Evolutionary conservation across 2,329 filamentous ascomycete species (phyloP), one percentile per base, ranked within the genome.

Genomic region (Cladosporium sp.): DNA sequence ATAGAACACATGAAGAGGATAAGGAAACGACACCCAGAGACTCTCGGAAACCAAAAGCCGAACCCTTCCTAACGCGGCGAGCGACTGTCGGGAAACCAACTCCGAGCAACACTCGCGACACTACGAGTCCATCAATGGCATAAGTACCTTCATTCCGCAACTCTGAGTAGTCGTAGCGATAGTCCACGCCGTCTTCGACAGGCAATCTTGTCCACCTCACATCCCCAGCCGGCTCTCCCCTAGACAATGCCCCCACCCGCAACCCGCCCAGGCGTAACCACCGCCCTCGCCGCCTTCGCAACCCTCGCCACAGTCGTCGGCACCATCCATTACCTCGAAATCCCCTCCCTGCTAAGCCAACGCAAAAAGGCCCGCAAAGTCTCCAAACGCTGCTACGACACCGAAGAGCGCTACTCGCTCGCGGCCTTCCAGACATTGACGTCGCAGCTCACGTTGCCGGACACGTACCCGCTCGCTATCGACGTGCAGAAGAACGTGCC

Each of bases 401-500:
- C 33, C 5, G 35, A 67, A 21, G 58, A 65, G 1, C 56, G 62
- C 31, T 72, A 70, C 8, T 72, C 71, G 10, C 66, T 75, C 11
- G 56, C 66, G 14, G 69, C 67, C 2, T 71, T 75, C 66, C 70
- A 68, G 52, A 65, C 66, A 2, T 63, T 74, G 49, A 70, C 69
- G 1, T 67, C 69, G 49, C 70, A 71, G 50, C 29, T 40, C 1
- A 69, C 72, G 4, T 61, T 67, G 1, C 65, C 55, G 35, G 65
- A 60, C 16, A 71, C 69, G n/a, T 88, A 87, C 65, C 84, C 84
- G 0, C 78, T 85, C 0, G 80, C 84, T 0, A 71, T 71, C 7
- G 67, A 74, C 4, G 76, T 86, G 28, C 63, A 79, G 26, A 75
- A 80, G 46, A 86, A 87, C 68, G 78, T 88, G 3, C 86, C 86